phyloP scores from a whole-genome alignment of 768 basidiomycete species.

The Lanmaoa rubissima region DNA sequence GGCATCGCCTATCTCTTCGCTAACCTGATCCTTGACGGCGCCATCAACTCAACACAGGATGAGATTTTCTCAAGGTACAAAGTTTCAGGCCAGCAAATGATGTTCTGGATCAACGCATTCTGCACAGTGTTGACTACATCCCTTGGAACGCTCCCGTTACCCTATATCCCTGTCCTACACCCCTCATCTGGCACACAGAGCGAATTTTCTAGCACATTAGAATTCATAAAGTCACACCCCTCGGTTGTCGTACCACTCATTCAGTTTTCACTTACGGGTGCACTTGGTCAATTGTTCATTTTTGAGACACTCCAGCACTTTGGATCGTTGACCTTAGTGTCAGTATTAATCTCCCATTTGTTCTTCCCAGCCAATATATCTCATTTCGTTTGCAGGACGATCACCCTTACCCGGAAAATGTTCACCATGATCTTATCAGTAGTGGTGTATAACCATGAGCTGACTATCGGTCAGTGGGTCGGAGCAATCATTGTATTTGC shows the following conservation, averaged over 20 bases:
- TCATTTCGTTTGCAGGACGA: constrained; percentile 53
- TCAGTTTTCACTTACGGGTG: constrained; percentile 87
- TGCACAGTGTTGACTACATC: constrained; percentile 70
- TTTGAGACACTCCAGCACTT: constrained; percentile 94
- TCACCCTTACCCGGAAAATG: constrained; percentile 94
- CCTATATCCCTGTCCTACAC: constrained; percentile 79
- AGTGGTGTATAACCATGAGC: constrained; percentile 82
- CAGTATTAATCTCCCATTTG: constrained; percentile 30
- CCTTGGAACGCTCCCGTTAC: constrained; percentile 73
- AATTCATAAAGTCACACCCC: constrained; percentile 78
- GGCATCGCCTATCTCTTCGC: constrained; percentile 75
- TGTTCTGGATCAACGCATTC: constrained; percentile 96
- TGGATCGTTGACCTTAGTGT: constrained; percentile 88
- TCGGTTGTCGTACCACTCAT: constrained; percentile 67
- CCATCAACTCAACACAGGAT: constrained; percentile 95
- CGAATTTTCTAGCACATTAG: constrained; percentile 66
- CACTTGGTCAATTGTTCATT: constrained; percentile 95
- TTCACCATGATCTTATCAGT: constrained; percentile 98
- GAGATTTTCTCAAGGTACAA: constrained; percentile 84
- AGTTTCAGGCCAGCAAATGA: constrained; percentile 93
- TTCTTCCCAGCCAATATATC: background rate
- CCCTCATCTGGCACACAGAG: constrained; percentile 57
- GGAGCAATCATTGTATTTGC: constrained; percentile 92
- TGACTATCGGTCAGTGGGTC: constrained; percentile 85
- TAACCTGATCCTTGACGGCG: constrained; percentile 90